Base-by-base conservation (phyloP, 2,329 filamentous ascomycete genomes). In the Colletotrichum sp. region DNA sequence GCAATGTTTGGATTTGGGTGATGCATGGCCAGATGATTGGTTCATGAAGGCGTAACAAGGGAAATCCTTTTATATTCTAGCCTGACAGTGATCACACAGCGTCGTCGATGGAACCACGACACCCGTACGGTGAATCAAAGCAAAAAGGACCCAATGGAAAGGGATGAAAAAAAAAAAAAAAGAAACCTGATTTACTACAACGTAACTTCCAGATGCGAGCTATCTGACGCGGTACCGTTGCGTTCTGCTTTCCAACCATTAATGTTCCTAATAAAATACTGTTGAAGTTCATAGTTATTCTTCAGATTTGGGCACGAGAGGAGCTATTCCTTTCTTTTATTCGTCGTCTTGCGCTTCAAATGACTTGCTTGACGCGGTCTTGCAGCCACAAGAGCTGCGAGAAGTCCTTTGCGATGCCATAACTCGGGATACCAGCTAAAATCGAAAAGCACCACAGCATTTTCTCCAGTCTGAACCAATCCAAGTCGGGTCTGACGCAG, bases 351-450 rank as follows among this genome's bases (percentile, higher is more conserved):
- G 6, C 9, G 10, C 12, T 13, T 3, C 10, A 7, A 8, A 30
- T 30, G 32, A 34, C 32, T 34, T 34, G 3, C 5, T 13, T 13
- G 3, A 34, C 10, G 32, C 32, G 18, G 18, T 22, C 39, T 48
- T 22, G 18, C 1, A n/a, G 18, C 5, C 5, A 12, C 7, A 48
- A 12, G 15, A 22, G 9, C 9, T 12, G n/a, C 2, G 43, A 3
- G 10, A 48, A 22, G 18, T 12, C 5, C 16, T 22, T 48, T 12
- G 43, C 43, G 43, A 48, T 48, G 43, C 43, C 10, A 7, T 6
- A 10, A 22, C 13, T 0, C 3, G 43, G 6, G n/a, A 48, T 48
- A 0, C 22, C 0, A n/a, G 9, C 43, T 7, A 12, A 48, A n/a
- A 1, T 7, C 7, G 43, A 7, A 48, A 3, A 22, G 10, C 3